A percentile compares a stretch with the other conserved stretches of the same genome.
Evolutionary conservation across 2,329 filamentous ascomycete species (phyloP).

Genomic region (Penicillium sp.): DNA sequence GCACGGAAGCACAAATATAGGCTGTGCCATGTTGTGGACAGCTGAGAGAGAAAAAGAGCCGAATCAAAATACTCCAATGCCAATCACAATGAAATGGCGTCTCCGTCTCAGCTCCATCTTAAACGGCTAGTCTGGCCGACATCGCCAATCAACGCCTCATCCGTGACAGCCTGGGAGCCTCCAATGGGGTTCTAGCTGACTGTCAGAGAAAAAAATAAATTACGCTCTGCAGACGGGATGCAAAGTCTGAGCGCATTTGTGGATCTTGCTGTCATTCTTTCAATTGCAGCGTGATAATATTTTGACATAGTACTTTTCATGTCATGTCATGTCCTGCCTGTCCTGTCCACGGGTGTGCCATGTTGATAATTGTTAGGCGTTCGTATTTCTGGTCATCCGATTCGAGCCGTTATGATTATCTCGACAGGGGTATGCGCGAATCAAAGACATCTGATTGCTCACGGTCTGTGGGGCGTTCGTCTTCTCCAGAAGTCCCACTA

Average conservation of each 20-base stretch:
- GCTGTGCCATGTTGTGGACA: conserved; percentile 2
- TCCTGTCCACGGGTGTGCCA: neutral
- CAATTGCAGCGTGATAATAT: conserved; percentile 1
- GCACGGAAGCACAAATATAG: neutral
- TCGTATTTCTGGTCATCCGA: neutral
- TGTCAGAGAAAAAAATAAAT: neutral
- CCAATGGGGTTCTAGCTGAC: neutral
- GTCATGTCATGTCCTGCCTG: neutral
- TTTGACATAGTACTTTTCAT: neutral
- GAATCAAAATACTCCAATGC: neutral
- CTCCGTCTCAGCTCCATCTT: conserved; percentile 9
- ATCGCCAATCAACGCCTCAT: conserved; percentile 14
- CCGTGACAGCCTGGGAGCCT: neutral
- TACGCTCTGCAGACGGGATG: neutral
- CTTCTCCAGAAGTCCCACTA: conserved; percentile 6
- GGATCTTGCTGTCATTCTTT: conserved; percentile 2
- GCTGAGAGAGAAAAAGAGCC: conserved; percentile 5
- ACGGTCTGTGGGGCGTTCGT: conserved; percentile 13
- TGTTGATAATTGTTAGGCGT: neutral
- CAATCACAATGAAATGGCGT: conserved; percentile 5
- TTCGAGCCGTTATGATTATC: neutral
- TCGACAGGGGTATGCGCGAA: conserved; percentile 17
- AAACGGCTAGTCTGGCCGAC: conserved; percentile 12
- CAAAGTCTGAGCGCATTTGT: conserved; percentile 1
- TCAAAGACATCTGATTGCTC: conserved; percentile 12